Base-by-base conservation (phyloP, 305 asterid genomes). In the Rubia balearica region DNA sequence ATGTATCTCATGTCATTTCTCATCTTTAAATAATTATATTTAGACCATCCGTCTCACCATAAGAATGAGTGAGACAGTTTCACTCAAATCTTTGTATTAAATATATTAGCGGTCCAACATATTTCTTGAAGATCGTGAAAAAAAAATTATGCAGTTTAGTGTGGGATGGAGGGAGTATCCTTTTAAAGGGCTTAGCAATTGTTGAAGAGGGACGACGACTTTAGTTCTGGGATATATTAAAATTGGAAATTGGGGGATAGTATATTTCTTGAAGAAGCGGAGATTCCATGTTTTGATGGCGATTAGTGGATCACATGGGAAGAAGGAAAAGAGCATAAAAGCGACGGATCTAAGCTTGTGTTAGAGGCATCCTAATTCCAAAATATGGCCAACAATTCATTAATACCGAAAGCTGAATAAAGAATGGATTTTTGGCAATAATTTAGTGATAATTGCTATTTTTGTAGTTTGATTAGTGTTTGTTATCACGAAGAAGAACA, bases 281-380 rank as follows among this genome's bases (percentile, higher is more conserved):
- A 68, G 71, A 61, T 67, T 72, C 70, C 69, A 71, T 60, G 56
- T 67, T 61, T 19, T 51, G 46, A 68, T 49, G 61, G 14, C 48
- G 67, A 30, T 38, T 30, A 11, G n/a, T 59, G 75, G 42, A 72
- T 71, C 77, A 77, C 83, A 76, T 76, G 80, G 74, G 65, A 70
- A 65, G 69, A 13, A 61, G 46, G 59, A 73, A 22, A 67, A 53
- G 59, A 73, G 41, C 76, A 73, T 17, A 61, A 76, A 78, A 70
- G 63, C 46, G 56, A 69, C 24, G 62, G 62, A 70, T 67, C 71
- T 57, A 67, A 69, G 63, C 73, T 65, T 73, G 75, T 13, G 36
- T 57, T 57, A 57, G 62, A 10, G 62, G 62, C 36, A 45, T 24
- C 43, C 55, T 51, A 51, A 51, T 17, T 51, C 59, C 59, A 4